Percentiles rank a stretch among this genome's conserved stretches.
Evolutionary conservation across 495 filamentous ascomycete genomes (phyloP).

Genomic region (Penicillium flavigenum): DNA sequence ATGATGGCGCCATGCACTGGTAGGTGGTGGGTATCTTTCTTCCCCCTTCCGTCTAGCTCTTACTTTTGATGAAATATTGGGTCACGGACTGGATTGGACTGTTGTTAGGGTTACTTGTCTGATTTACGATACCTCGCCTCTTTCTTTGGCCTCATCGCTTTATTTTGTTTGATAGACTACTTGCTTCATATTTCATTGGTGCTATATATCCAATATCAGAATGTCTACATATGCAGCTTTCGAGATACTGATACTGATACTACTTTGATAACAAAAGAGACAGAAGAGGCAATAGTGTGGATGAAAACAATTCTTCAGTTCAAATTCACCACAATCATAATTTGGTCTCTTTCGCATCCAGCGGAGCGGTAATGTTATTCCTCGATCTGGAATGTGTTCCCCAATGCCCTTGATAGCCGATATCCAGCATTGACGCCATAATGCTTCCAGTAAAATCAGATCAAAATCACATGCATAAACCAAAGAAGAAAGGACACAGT

Average conservation of each 20-base stretch:
- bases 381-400: not conserved
- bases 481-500: not conserved
- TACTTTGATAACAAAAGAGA: not conserved
- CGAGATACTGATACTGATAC: not conserved
- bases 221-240: not conserved
- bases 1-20: conserved; percentile 6
- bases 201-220: conserved; percentile 2
- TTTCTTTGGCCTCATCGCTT: conserved; percentile 4
- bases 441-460: conserved; percentile 5
- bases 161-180: conserved; percentile 6
- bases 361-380: not conserved
- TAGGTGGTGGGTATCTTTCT: conserved; percentile 11
- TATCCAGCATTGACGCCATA: not conserved
- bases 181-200: conserved; percentile 2
- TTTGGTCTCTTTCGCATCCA: conserved; percentile 1
- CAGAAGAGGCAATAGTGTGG: not conserved
- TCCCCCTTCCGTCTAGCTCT: not conserved
- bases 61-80: conserved; percentile 7
- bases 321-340: not conserved
- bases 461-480: conserved; percentile 2
- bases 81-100: conserved; percentile 9
- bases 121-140: conserved; percentile 11
- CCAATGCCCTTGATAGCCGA: conserved; percentile 4
- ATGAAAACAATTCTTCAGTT: not conserved
- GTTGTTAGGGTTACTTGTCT: conserved; percentile 3